Evolutionary conservation across 2,329 filamentous ascomycete genomes (phyloP), one percentile per base, ranked within the genome.

Genomic region (Microcyclosporella mali): DNA sequence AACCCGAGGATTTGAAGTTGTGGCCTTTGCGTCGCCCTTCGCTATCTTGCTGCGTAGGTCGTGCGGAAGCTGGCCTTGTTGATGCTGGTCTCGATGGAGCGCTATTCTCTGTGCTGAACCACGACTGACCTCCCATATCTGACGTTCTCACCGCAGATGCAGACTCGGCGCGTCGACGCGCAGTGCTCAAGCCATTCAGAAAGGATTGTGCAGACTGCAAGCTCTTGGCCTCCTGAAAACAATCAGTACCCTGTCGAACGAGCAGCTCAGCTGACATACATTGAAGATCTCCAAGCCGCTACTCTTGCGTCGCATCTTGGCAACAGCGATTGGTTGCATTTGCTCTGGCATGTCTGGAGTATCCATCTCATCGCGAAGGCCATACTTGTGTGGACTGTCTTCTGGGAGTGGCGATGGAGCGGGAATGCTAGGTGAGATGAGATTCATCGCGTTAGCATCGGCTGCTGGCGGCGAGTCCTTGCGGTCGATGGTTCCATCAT

Each of bases 341-440:
- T 29, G 45, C 30, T 50, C 46, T 18, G 57, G 52, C 29, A 52
- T 37, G 33, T 61, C 56, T 10, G 59, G 58, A 8, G 58, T 61
- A 32, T 61, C 56, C 47, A 60, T 56, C 39, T 52, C 48, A 44
- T 62, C 59, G 46, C 52, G 46, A 45, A 62, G 38, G 18, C 60
- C 60, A 44, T 62, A 62, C 47, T 62, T 61, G 47, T 62, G 60
- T 14, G 60, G 60, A 37, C 58, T 61, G 40, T 62, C 60, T 47
- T 61, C 58, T 33, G 59, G 58, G 11, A 62, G 44, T 9, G 58
- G 58, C 30, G 58, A 57, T 16, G 60, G 60, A 21, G 58, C 52
- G 14, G 59, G 60, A 9, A 62, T 43, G 21, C 53, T 56, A 6
- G 60, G 60, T 33, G 56, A 61, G 11, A 57, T 34, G 9, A 49